Base-by-base conservation (phyloP, 768 basidiomycete species). In the Candolleomyces efflorescens region DNA sequence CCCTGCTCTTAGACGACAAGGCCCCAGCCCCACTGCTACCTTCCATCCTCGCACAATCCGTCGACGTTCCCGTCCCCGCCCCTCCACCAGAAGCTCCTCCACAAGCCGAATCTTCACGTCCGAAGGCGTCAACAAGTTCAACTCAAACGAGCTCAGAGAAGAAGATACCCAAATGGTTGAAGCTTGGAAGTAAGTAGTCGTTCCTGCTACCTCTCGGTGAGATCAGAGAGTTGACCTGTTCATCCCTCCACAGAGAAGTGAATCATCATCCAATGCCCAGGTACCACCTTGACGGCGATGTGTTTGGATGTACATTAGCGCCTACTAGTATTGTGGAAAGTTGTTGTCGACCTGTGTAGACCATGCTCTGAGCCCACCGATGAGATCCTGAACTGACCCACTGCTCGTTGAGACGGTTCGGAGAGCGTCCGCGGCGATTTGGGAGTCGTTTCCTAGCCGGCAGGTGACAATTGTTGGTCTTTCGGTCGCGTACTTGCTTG, bases 381-480 rank as follows among this genome's bases (percentile, higher is more conserved):
- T 74, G 3, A 95, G 78, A 70, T 96, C 89, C 64, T 75, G 82
- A 17, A 90, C 74, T 37, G 73, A 63, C 5, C 59, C 50, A 26
- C 59, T 2, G 53, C 65, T 13, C n/a, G n/a, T n/a, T 66, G 63
- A 49, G 66, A 64, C 74, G 17, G 64, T 66, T 56, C 80, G 70
- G 18, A 92, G 65, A 5, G 85, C 84, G 37, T 84, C 77, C 0
- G 85, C 94, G 27, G 94, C 96, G 18, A 92, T 81, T 68, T 93
- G 91, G 0, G 93, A 96, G 69, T 98, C 96, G 65, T 98, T 98
- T 4, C 96, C 95, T 20, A 93, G 76, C 27, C 92, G 81, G 71
- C 95, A 98, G 24, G 97, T 71, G 17, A 97, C 5, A 75, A 74
- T 9, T 75, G 69, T 10, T 62, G 92, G 94, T 55, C 85, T 74